A percentile compares a stretch with the other conserved stretches of the same genome.
phyloP scores from a whole-genome alignment of 1,284 basidiomycete species.

The Apiotrichum akiyoshidainum region DNA sequence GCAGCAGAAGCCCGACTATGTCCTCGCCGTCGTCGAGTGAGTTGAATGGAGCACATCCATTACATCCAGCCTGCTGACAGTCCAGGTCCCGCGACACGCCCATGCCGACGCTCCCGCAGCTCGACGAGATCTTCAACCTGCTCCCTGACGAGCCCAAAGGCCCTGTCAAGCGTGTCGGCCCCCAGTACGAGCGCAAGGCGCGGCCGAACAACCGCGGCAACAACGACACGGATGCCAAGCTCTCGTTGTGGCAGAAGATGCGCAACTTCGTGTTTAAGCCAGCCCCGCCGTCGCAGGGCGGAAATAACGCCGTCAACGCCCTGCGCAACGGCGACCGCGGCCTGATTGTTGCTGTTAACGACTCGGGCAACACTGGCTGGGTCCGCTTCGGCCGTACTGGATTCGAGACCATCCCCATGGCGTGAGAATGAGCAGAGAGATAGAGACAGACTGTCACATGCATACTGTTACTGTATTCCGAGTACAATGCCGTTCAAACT shows the following conservation, averaged over 20 bases:
- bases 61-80: background rate
- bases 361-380: conserved; percentile 83
- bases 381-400: conserved; percentile 81
- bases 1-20: conserved; percentile 80
- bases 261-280: background rate
- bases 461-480: conserved; percentile 4
- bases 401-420: conserved; percentile 77
- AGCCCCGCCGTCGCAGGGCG: background rate
- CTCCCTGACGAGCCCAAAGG: conserved; percentile 40
- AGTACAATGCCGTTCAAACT: conserved; percentile 2
- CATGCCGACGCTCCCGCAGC: conserved; percentile 41
- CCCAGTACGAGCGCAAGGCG: conserved; percentile 28
- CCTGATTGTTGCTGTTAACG: conserved; percentile 83
- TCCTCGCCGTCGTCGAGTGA: conserved; percentile 79
- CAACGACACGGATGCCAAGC: too few species aligned
- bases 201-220: too few species aligned
- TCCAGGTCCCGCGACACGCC: conserved; percentile 41
- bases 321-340: conserved; percentile 82
- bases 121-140: conserved; percentile 40
- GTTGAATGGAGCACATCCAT: conserved; percentile 33
- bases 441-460: background rate
- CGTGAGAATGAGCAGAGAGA: conserved; percentile 21
- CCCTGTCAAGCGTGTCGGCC: conserved; percentile 43
- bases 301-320: conserved; percentile 34
- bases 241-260: background rate